Evolutionary conservation across 148 eudicot genomes (phyloP).

Genomic region (Amaranthus palmeri): DNA sequence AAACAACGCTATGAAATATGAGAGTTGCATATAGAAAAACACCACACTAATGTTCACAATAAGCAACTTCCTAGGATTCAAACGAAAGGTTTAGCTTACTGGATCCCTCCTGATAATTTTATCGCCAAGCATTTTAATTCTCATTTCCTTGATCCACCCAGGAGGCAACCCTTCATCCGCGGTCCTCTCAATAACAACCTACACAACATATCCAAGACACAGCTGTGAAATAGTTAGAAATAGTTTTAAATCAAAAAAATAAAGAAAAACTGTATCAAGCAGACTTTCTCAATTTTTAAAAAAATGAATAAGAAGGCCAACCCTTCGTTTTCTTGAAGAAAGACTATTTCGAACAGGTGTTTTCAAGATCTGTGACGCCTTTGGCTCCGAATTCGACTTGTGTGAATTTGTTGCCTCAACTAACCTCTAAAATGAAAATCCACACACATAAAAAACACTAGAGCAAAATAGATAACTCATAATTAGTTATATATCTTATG

Average conservation of each 20-base stretch:
- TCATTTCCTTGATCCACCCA: conserved; percentile 69
- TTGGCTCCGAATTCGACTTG: conserved; percentile 1
- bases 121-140: conserved; percentile 30
- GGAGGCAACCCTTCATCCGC: conserved; percentile 49
- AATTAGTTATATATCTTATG: background rate
- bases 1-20: background rate
- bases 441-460: conserved; percentile 5
- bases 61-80: background rate
- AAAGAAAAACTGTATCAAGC: conserved; percentile 1
- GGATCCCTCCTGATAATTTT: conserved; percentile 37
- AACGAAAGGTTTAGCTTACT: conserved; percentile 30
- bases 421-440: conserved; percentile 20
- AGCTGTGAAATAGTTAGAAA: conserved; percentile 12
- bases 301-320: conserved; percentile 10
- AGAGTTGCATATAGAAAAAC: background rate
- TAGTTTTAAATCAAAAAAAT: conserved; percentile 13
- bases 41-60: background rate
- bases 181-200: conserved; percentile 40
- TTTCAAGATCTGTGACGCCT: conserved; percentile 6
- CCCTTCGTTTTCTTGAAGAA: conserved; percentile 12
- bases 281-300: background rate
- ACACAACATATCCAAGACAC: conserved; percentile 8
- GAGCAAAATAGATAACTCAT: background rate
- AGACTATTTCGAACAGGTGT: conserved; percentile 1
- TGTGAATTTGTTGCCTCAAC: conserved; percentile 1